Base-by-base conservation (phyloP, 345 rosid genomes). In the Acer yangbiense region DNA sequence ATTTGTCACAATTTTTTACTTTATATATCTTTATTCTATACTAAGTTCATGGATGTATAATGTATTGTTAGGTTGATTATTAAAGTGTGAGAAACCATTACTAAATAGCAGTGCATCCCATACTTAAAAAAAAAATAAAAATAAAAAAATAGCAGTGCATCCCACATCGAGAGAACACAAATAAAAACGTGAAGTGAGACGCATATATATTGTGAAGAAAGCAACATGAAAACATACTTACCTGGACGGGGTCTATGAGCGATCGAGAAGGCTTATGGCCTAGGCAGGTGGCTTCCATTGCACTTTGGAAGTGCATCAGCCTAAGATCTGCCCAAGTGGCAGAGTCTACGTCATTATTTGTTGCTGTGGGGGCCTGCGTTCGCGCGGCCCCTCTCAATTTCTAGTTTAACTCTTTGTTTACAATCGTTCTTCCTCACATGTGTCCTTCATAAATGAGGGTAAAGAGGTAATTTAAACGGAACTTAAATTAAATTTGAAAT, bases 241-340 rank as follows among this genome's bases (percentile, higher is more conserved):
- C 76, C 75, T 75, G 75, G 75, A 75, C 11, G 46, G 16, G 81
- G 78, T 73, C 76, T 1, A 69, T 9, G 54, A 74, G 9, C 0
- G 76, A 82, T 75, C 82, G 18, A 0, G 2, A 58, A 69, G 66
- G 9, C 4, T 14, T 41, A 75, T 46, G 79, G 79, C 77, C 79
- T 3, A 23, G 73, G 73, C 1, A 21, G 69, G 72, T 8, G 76
- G 73, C 65, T 41, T 32, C 73, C 66, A 82, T 55, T 65, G 79
- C 79, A 23, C 66, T 13, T 0, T 0, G 73, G 65, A 4, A 23
- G 71, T 23, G 74, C 17, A 52, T 63, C 16, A 0, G 35, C 60
- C 60, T 27, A 68, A 67, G 76, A 76, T 79, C 82, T 76, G 63
- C 69, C 25, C 76, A 29, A 29, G 50, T 9, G 50, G 14, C 50